Conservation (phyloP, 2,329 filamentous ascomycete species). For the Penicillium brasilianum region DNA sequence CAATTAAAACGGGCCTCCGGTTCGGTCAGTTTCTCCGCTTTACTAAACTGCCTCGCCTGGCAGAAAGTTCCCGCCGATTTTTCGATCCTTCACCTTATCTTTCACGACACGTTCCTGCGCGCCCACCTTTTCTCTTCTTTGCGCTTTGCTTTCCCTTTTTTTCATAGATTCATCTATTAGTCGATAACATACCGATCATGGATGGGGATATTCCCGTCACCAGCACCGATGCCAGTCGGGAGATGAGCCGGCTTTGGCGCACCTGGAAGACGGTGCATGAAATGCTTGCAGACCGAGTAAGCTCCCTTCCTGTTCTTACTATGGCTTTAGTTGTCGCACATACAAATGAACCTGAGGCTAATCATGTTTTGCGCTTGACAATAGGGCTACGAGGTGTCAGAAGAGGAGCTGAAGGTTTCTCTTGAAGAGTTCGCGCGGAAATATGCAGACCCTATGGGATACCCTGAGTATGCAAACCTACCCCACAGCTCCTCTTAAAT, state of each 20-base stretch:
- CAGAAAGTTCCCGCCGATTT: slow-evolving; percentile 36
- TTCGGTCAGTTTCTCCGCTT: slow-evolving; percentile 37
- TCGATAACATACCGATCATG: slow-evolving; percentile 35
- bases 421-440: slow-evolving; percentile 78
- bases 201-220: slow-evolving; percentile 43
- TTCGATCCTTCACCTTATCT: slow-evolving; percentile 30
- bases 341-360: slow-evolving; percentile 5
- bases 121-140: slow-evolving; percentile 10
- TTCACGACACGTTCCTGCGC: slow-evolving; percentile 18
- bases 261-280: slow-evolving; percentile 92
- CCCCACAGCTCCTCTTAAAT: not conserved
- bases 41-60: slow-evolving; percentile 25
- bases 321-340: not conserved
- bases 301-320: slow-evolving; percentile 36
- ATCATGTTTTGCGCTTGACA: slow-evolving; percentile 28
- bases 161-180: not conserved
- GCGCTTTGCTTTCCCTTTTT: slow-evolving; percentile 4
- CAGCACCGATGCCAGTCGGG: slow-evolving; percentile 44
- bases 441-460: slow-evolving; percentile 74
- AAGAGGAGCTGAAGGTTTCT: slow-evolving; percentile 85
- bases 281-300: slow-evolving; percentile 89
- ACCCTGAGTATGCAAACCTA: slow-evolving; percentile 68
- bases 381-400: slow-evolving; percentile 90
- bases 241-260: slow-evolving; percentile 78
- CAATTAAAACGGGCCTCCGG: slow-evolving; percentile 27